Base-by-base conservation (phyloP, 441 rosid genomes). In the Adansonia gregorii region DNA sequence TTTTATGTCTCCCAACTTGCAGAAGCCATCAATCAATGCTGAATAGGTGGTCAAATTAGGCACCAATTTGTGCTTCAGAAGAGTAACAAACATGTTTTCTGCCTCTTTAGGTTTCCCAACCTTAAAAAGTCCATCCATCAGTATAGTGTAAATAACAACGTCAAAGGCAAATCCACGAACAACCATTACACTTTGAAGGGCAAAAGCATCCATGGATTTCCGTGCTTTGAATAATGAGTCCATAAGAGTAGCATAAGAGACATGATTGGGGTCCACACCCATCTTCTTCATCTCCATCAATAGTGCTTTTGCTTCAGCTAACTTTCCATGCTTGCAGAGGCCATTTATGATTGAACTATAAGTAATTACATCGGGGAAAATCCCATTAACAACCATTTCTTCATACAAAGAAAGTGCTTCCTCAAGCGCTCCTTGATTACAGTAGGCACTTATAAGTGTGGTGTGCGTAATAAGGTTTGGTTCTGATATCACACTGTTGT, bases 111-210 rank as follows among this genome's bases (percentile, higher is more conserved):
- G 73, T 70, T 83, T 89, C 46, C 94, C 90, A 67, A 87, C 78
- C 89, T 94, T 94, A 80, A 89, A 91, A 77, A 92, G 89, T 49
- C 99, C 94, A 84, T 92, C 93, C 80, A 96, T 83, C 85, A 96
- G 79, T 74, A 87, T 78, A 48, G 98, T 94, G 86, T 88, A 93
- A 67, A 89, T 80, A 81, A 91, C 90, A 82, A 93, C 84, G 83
- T 96, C 96, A 80, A 96, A 88, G 67, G 91, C 49, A 74, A 90
- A 79, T 52, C 98, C 98, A 51, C 89, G 89, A 78, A 89, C 91
- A 64, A 93, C 81, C 94, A 94, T 93, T 84, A 87, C 96, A 80
- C 91, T 82, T 77, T 92, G 92, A 72, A 89, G 88, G 61, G 89
- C 86, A 83, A 90, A 86, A 75, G 97, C 93, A 73, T 92, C 90